Conservation (phyloP, 2,329 filamentous ascomycete species). For the Neofusicoccum cordaticola region DNA sequence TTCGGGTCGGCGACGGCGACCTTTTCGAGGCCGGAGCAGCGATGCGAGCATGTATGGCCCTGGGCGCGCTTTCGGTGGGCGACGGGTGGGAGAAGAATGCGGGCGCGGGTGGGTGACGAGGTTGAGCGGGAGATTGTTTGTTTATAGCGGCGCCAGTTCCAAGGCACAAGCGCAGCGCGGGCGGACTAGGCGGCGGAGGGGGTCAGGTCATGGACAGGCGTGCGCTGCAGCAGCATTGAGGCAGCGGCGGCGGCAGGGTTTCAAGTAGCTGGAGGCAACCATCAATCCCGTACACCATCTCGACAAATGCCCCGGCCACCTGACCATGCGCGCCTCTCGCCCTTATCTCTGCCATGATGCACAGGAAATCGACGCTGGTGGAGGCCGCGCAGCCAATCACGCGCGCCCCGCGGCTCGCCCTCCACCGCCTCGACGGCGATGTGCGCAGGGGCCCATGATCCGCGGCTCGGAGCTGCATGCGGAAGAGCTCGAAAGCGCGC, state of each 20-base stretch:
- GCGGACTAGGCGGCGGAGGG: not conserved
- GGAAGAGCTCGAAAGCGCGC: not conserved
- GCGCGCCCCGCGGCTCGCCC: not conserved
- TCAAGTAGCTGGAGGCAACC: not conserved
- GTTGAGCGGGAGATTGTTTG: constrained; percentile 3
- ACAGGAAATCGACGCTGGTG: constrained; percentile 13
- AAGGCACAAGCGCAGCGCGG: not conserved
- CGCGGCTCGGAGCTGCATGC: not conserved
- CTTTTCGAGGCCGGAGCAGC: constrained; percentile 32
- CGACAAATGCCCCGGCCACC: not conserved
- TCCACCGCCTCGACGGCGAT: constrained; percentile 13
- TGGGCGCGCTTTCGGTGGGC: constrained; percentile 15
- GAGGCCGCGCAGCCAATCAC: constrained; percentile 7
- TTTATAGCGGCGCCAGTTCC: constrained; percentile 1
- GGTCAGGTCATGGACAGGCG: not conserved
- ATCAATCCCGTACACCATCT: constrained; percentile 11
- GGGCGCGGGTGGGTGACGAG: not conserved
- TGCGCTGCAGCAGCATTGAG: not conserved
- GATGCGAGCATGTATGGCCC: constrained; percentile 36
- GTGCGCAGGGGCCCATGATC: constrained; percentile 3
- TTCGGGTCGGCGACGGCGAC: constrained; percentile 27
- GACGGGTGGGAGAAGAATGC: not conserved
- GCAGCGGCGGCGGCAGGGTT: not conserved
- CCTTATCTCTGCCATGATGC: constrained; percentile 13
- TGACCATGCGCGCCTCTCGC: constrained; percentile 6